Percentiles rank a stretch among this genome's conserved stretches.
Evolutionary conservation across 2,329 filamentous ascomycete genomes (phyloP).

Genomic region (Fusarium burgessii): DNA sequence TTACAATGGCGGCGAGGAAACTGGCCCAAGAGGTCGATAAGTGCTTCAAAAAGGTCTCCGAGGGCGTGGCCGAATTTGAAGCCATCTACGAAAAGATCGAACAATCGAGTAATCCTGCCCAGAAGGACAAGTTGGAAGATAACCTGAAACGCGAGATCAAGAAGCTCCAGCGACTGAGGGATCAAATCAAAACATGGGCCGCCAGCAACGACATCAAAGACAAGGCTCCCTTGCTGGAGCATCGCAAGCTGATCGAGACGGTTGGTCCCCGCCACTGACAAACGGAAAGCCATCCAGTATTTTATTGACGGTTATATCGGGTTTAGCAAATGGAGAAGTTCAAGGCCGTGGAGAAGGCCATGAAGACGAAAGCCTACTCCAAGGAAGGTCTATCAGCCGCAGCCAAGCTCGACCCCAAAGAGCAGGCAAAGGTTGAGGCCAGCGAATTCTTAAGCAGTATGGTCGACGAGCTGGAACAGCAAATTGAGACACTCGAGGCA

Average conservation of each 20-base stretch:
- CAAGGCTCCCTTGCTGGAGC: constrained; percentile 93
- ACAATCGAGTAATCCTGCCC: constrained; percentile 88
- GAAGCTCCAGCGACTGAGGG: constrained; percentile 95
- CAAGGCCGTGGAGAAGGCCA: constrained; percentile 99
- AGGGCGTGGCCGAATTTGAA: constrained; percentile 93
- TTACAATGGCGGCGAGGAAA: constrained; percentile 92
- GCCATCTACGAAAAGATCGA: constrained; percentile 98
- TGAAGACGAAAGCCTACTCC: constrained; percentile 99
- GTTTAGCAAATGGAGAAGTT: constrained; percentile 97
- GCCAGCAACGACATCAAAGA: constrained; percentile 99
- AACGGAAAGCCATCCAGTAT: constrained; percentile 10
- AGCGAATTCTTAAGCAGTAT: constrained; percentile 86
- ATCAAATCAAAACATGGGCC: constrained; percentile 99
- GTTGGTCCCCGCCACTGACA: constrained; percentile 64
- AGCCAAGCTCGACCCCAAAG: constrained; percentile 95
- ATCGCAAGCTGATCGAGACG: constrained; percentile 97
- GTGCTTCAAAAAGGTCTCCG: constrained; percentile 98
- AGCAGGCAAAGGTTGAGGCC: constrained; percentile 91
- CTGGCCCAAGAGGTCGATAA: constrained; percentile 98
- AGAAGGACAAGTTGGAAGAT: constrained; percentile 98
- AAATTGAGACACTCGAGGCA: constrained; percentile 92
- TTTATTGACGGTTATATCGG: constrained; percentile 34
- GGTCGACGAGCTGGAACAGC: constrained; percentile 92
- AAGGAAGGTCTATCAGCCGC: constrained; percentile 96
- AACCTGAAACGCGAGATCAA: constrained; percentile 99